Evolutionary conservation across 495 filamentous ascomycete genomes (phyloP).

Genomic region (Tuber calosporum): DNA sequence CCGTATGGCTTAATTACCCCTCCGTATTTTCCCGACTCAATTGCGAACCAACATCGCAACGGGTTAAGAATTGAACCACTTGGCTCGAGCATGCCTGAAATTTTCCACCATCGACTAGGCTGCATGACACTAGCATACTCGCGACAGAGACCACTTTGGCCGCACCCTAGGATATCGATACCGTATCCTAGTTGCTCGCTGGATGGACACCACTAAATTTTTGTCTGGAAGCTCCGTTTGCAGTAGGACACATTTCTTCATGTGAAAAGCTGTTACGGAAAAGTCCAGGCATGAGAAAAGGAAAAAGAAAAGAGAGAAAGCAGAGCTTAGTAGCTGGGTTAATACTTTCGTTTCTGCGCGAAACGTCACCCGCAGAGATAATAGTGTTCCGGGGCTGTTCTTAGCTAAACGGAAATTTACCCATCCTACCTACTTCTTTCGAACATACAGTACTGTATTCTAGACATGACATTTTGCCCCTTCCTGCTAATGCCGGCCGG

Average conservation of each 20-base stretch:
- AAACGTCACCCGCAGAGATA: neutral
- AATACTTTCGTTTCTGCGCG: neutral
- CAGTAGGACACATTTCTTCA: neutral
- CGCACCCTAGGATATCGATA: neutral
- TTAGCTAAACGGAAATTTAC: neutral
- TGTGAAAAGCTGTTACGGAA: neutral
- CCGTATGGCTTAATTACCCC: neutral
- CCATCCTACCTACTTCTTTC: neutral
- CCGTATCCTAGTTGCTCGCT: neutral
- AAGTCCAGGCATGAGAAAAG: neutral
- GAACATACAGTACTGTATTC: neutral
- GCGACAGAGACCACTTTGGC: neutral
- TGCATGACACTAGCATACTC: neutral
- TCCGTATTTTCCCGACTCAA: conserved; percentile 1
- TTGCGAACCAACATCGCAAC: neutral
- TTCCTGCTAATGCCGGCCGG: neutral
- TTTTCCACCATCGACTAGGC: neutral
- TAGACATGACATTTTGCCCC: neutral
- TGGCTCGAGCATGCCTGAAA: neutral
- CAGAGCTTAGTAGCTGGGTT: neutral
- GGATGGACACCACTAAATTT: neutral
- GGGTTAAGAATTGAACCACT: conserved; percentile 2
- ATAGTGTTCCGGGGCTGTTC: neutral
- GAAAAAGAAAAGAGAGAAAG: neutral
- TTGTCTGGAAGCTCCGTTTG: neutral